Conservation (phyloP, 2,329 filamentous ascomycete species). For the Oidium heveae region DNA sequence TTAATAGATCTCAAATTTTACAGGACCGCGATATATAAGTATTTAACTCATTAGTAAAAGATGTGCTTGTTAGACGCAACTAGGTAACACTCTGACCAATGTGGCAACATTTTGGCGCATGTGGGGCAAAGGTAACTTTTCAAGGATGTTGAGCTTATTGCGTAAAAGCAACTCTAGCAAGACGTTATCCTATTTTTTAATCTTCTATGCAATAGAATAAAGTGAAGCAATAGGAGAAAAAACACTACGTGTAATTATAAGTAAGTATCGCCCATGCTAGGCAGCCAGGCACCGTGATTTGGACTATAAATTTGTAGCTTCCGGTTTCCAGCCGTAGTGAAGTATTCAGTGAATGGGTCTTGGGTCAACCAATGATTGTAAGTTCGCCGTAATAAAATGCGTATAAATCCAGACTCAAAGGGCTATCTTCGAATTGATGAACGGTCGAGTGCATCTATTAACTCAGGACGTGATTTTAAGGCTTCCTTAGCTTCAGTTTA, state of each 20-base stretch:
- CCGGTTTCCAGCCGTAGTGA: constrained; percentile 9
- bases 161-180: constrained; percentile 3
- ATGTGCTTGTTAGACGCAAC: background rate
- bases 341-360: constrained; percentile 3
- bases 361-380: background rate
- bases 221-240: constrained; percentile 1
- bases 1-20: background rate
- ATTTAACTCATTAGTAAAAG: background rate
- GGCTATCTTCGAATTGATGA: constrained; percentile 22
- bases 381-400: constrained; percentile 11
- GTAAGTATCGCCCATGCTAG: constrained; percentile 7
- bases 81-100: background rate
- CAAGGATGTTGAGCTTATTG: background rate
- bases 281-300: constrained; percentile 7
- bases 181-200: constrained; percentile 13
- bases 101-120: background rate
- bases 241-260: constrained; percentile 9
- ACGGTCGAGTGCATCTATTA: constrained; percentile 62
- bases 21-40: background rate
- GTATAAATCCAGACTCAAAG: constrained; percentile 2
- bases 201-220: constrained; percentile 13
- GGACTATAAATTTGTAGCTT: constrained; percentile 5
- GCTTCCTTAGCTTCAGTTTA: constrained; percentile 60
- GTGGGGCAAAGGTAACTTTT: background rate
- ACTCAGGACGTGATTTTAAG: constrained; percentile 55